Evolutionary conservation across 2,329 filamentous ascomycete species (phyloP), one percentile per base, ranked within the genome.

Genomic region (Aspergillus brasiliensis): DNA sequence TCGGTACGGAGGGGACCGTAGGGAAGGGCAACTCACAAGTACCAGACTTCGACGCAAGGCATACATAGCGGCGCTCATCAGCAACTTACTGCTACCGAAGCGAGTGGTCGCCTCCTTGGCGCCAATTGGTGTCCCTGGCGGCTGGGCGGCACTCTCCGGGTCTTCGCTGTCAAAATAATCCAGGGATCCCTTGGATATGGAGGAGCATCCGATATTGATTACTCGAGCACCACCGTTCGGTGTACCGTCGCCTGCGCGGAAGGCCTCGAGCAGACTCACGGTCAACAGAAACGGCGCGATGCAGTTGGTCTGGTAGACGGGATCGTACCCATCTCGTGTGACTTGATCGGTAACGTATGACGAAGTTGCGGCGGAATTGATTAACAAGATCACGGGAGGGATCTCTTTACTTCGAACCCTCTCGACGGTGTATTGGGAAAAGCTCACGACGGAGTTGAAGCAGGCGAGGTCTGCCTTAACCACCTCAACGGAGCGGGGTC

Each of bases 251-350:
- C 72, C 72, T 10, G 70, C 72, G 15, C 72, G 71, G 65, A 76
- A 76, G 2, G 69, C 72, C 62, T 75, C 74, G 10, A 76, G 69
- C 47, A 76, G 46, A 52, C 69, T 71, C 47, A 75, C 66, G 5
- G 74, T 75, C 60, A 76, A 65, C 57, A 75, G 63, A 60, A 76
- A 75, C 17, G 73, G 72, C n/a, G 73, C 68, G 17, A 76, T 60
- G 56, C 73, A 75, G 60, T 75, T 76, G 37, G 67, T 73, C 58
- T 76, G 74, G 61, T 76, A 76, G 23, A 76, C 72, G 1, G 73
- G 70, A 58, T 76, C 74, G 55, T 69, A 71, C 21, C 73, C 74
- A 60, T 74, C 72, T 51, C 65, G 60, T 31, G 74, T 76, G 46
- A 69, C 60, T 21, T 67, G 64, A 44, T 75, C 73, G 23, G 65